Evolutionary conservation across 805 yeast genomes (phyloP).

Genomic region (Zygoascus biomembranicola): DNA sequence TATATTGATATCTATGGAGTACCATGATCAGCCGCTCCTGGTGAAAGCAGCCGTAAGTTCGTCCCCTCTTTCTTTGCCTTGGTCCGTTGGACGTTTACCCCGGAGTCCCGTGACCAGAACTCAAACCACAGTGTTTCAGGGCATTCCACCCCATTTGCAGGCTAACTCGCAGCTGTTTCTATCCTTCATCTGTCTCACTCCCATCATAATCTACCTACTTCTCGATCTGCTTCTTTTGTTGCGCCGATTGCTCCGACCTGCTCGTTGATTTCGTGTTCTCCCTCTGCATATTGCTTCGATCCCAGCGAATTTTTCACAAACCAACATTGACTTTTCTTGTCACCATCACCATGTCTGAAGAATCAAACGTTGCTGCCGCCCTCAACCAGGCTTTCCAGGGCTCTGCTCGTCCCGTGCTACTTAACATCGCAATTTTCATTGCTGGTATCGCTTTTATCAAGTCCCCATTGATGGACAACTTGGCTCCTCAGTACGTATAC

Average conservation of each 20-base stretch:
- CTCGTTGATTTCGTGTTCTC: background rate
- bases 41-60: background rate
- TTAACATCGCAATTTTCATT: slow-evolving; percentile 21
- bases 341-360: slow-evolving; percentile 5
- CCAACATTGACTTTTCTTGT: background rate
- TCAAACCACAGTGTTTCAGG: background rate
- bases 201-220: slow-evolving; percentile 15
- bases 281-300: background rate
- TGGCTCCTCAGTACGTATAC: slow-evolving; percentile 29
- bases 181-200: slow-evolving; percentile 38
- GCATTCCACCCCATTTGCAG: background rate
- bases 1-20: background rate
- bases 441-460: slow-evolving; percentile 33
- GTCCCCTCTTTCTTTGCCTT: background rate
- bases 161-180: slow-evolving; percentile 12
- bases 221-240: slow-evolving; percentile 15
- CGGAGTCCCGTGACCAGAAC: background rate
- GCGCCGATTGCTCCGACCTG: background rate
- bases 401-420: slow-evolving; percentile 15
- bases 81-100: background rate
- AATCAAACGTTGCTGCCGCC: slow-evolving; percentile 8
- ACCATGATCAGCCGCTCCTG: background rate
- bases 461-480: slow-evolving; percentile 31
- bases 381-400: background rate
- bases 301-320: slow-evolving; percentile 1